Conservation (phyloP, 2,329 filamentous ascomycete genomes). For the Trichoderma atroviride region DNA sequence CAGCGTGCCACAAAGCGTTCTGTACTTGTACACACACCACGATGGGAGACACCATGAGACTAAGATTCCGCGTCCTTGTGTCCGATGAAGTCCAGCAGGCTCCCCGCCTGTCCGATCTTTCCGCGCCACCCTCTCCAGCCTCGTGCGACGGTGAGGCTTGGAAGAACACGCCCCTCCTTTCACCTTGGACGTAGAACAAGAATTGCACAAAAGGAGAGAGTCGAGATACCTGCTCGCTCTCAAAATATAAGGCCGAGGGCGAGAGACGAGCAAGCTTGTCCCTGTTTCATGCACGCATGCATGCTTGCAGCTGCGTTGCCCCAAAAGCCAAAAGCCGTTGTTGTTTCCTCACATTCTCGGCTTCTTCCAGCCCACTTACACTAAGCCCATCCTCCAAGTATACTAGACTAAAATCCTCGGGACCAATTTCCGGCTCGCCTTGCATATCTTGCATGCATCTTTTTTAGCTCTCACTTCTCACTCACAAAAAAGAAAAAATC, state of each 20-base stretch:
- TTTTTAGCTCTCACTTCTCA: not conserved
- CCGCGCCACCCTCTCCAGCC: slow-evolving; percentile 18
- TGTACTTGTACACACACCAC: not conserved
- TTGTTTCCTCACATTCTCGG: slow-evolving; percentile 18
- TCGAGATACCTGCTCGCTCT: not conserved
- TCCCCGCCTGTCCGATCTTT: slow-evolving; percentile 26
- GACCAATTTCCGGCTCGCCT: not conserved
- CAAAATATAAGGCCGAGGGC: not conserved
- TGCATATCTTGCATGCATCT: slow-evolving; percentile 13
- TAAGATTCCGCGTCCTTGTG: slow-evolving; percentile 26
- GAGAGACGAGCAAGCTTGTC: not conserved
- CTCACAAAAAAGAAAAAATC: not conserved
- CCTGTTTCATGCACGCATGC: slow-evolving; percentile 10
- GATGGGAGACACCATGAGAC: slow-evolving; percentile 18
- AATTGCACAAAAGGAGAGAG: not conserved
- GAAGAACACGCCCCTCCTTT: not conserved
- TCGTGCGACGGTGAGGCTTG: slow-evolving; percentile 1
- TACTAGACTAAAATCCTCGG: not conserved
- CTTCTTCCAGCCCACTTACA: slow-evolving; percentile 6
- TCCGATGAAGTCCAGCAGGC: slow-evolving; percentile 28
- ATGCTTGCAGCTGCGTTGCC: not conserved
- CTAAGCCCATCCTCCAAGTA: not conserved
- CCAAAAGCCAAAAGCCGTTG: not conserved
- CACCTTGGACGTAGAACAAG: not conserved
- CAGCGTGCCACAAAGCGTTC: not conserved